Base-by-base conservation (phyloP, 225 moss, liverwort and hornwort species). In the Bryum argenteum region DNA sequence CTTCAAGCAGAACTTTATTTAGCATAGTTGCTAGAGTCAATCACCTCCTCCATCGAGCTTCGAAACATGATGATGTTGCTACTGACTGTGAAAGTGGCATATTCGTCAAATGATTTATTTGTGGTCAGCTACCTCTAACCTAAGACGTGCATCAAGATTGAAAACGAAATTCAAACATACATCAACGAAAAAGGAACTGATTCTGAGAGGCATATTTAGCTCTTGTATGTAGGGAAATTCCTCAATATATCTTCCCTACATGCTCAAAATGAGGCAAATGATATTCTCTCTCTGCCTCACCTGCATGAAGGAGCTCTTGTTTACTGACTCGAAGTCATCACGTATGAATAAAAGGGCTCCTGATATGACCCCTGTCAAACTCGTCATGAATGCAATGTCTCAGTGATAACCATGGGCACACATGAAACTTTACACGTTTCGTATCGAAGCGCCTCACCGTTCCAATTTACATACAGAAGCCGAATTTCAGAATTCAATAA, bases 301-400 rank as follows among this genome's bases (percentile, higher is more conserved):
- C 96, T 96, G 96, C 75, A 96, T 81, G 69, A 93, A 62, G 10
- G 80, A 74, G 85, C 91, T 96, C 56, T 74, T 82, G 55, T 90
- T 87, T 7, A 93, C 91, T 60, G 77, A 63, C 43, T 79, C 85
- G 74, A 96, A 96, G 72, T 96, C 96, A 77, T 96, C 96, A 54
- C 93, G 90, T 72, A 96, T 86, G 81, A 85, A 96, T 58, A 96
- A 84, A 58, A 96, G 82, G 47, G 93, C 96, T 69, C 96, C 96
- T 37, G 93, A 91, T 72, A 96, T 96, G 54, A 96, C 96, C 47
- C 96, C 96, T 96, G 87, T 6, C 14, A n/a, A 51, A 40, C 23
- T 54, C 69, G 54, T 11, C 60, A 61, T 37, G 48, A 61, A 50
- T 11, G 48, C 44, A 20, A 14, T 17, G 16, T 41, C 44, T 77